These are phyloP conservation scores for Boletus insuetus DNA, from an alignment of 768 basidiomycete genomes.

Conservation along the genomic window DNA sequence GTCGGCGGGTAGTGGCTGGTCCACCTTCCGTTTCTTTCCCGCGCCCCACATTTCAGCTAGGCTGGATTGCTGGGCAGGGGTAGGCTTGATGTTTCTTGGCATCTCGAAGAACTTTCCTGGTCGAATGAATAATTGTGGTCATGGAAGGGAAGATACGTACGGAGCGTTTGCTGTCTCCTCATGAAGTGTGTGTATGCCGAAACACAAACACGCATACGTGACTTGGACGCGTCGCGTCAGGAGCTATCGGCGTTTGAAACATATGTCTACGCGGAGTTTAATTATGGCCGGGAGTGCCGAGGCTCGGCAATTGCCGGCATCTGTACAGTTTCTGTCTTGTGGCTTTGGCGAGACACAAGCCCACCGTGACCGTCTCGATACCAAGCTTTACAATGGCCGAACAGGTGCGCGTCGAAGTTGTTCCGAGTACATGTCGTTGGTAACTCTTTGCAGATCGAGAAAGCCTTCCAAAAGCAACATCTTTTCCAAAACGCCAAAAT, in stretches of 20 bases:
- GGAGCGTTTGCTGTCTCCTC: conserved; percentile 74
- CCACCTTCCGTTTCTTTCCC: conserved; percentile 37
- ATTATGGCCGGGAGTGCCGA: not conserved
- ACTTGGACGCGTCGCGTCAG: not conserved
- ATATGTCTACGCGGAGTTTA: too few relatives aligned
- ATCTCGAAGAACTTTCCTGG: conserved; percentile 75
- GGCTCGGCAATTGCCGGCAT: conserved; percentile 33
- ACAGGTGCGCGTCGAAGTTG: conserved; percentile 42
- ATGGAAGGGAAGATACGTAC: conserved; percentile 33
- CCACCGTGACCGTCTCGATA: conserved; percentile 1
- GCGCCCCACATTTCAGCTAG: conserved; percentile 72
- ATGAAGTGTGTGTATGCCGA: conserved; percentile 34
- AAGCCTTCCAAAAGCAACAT: conserved; percentile 96
- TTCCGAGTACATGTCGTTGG: not conserved
- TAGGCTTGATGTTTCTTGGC: conserved; percentile 61
- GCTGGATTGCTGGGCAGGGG: conserved; percentile 76
- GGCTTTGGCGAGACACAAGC: conserved; percentile 29
- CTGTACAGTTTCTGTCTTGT: conserved; percentile 42
- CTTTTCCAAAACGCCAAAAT: conserved; percentile 98
- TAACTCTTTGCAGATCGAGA: conserved; percentile 68
- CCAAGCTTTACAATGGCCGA: conserved; percentile 50
- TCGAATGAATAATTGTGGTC: not conserved
- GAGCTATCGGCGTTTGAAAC: too few relatives aligned
- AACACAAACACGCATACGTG: conserved; percentile 2
- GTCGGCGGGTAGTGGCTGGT: conserved; percentile 20